These are phyloP conservation scores for Candida suzukii DNA, from an alignment of 805 yeast genomes.

Conservation along the genomic window DNA sequence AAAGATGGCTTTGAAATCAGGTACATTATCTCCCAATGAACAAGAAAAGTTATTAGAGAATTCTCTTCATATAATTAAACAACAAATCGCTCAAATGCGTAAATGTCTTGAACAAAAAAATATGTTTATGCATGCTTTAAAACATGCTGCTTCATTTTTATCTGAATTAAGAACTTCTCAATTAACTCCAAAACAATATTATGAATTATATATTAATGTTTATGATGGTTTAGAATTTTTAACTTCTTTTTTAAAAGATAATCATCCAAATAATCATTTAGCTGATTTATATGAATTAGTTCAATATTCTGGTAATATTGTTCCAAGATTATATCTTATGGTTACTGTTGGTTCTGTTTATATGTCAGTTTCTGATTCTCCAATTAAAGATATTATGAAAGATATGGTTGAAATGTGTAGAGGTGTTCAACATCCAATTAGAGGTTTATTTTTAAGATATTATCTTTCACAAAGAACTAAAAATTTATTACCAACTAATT, in stretches of 20 bases:
- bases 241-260: conserved; percentile 55
- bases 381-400: conserved; percentile 78
- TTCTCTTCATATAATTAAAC: conserved; percentile 47
- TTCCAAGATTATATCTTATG: conserved; percentile 91
- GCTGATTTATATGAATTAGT: conserved; percentile 92
- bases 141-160: conserved; percentile 77
- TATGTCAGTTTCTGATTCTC: conserved; percentile 71
- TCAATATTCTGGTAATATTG: conserved; percentile 89
- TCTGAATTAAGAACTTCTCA: conserved; percentile 73
- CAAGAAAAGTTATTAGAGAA: conserved; percentile 31
- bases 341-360: conserved; percentile 90
- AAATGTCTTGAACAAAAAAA: conserved; percentile 59
- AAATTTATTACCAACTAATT: conserved; percentile 42
- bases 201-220: conserved; percentile 78
- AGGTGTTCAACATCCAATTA: conserved; percentile 91
- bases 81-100: conserved; percentile 71
- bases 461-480: conserved; percentile 82
- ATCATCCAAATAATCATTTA: conserved; percentile 63
- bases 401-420: conserved; percentile 98
- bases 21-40: conserved; percentile 14
- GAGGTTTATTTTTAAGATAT: conserved; percentile 87
- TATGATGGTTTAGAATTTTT: conserved; percentile 76
- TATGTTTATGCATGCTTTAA: conserved; percentile 78
- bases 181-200: conserved; percentile 84
- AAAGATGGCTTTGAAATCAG: too few relatives aligned